Evolutionary conservation across 768 basidiomycete genomes (phyloP), one percentile per base, ranked within the genome.

Genomic region (Hortiboletus campestris): DNA sequence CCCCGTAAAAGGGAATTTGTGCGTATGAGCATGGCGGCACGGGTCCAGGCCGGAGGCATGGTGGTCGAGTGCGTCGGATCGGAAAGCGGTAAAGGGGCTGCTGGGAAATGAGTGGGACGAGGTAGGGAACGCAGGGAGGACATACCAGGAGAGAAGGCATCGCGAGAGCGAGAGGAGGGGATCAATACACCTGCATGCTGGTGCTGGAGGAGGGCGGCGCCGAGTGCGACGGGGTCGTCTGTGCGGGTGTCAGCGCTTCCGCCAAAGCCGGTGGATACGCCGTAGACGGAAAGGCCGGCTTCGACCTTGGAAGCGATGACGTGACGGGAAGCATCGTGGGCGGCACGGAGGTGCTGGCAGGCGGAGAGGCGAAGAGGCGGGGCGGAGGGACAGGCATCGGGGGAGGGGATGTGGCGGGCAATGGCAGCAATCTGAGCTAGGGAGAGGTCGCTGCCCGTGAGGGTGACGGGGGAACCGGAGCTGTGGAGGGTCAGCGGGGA

Each of bases 161-260:
- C 36, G 1, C 42, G 55, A 3, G 69, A 51, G 4, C 56, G 57
- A 11, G 83, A 79, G 0, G 86, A 83, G 44, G 91, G 84, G 9
- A 86, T 76, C 29, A 73, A 6, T 2, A 92, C 82, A 35, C 92
- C 92, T 49, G 76, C 75, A 56, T 91, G 88, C 65, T 91, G 88
- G 64, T 91, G 88, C 66, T 94, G 91, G 28, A 93, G 77, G n/a
- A 93, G 81, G n/a, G 89, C 86, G 58, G 84, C 80, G 20, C 88
- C 91, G 28, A 94, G 84, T 11, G 85, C 74, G 56, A 88, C 67
- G 20, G 89, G 84, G 49, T 89, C 75, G 60, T 85, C 80, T 0
- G 91, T 94, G 20, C 91, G 83, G 1, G 91, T 93, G 68, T 92
- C 88, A 12, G 91, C 91, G 63, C 86, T 88, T n/a, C 91, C 91